phyloP scores from a whole-genome alignment of 2,329 filamentous ascomycete species.

The Ramularia collo-cygni region DNA sequence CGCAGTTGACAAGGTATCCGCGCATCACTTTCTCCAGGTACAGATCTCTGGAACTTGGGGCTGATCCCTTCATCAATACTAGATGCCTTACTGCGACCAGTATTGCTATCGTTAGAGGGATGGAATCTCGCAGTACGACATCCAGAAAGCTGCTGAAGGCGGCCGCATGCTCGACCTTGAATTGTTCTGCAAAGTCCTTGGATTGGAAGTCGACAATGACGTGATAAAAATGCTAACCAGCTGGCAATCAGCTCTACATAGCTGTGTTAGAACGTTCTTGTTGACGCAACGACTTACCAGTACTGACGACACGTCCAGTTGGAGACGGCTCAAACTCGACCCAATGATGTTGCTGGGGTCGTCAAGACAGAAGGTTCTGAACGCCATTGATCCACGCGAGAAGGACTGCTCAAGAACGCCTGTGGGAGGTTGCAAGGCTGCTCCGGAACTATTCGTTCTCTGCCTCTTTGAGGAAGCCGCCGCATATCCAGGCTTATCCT shows the following conservation, averaged over 20 bases:
- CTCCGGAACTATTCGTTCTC: background rate
- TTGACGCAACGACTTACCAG: background rate
- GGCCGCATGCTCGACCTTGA: background rate
- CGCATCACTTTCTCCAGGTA: constrained; percentile 7
- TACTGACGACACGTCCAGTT: constrained; percentile 1
- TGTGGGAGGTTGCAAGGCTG: background rate
- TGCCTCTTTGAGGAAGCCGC: no score
- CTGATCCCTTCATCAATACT: background rate
- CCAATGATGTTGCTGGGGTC: constrained; percentile 8
- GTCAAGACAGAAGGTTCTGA: constrained; percentile 5
- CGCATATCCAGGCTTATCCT: no score
- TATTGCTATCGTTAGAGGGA: constrained; percentile 4
- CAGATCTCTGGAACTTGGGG: background rate
- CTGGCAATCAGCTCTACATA: background rate
- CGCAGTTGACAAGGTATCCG: constrained; percentile 10
- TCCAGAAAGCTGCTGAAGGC: constrained; percentile 1
- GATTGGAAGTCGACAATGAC: constrained; percentile 5
- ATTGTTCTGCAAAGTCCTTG: background rate
- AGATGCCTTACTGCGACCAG: constrained; percentile 3
- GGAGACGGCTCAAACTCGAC: constrained; percentile 3
- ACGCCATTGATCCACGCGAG: constrained; percentile 5
- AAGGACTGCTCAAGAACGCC: background rate
- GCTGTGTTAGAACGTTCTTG: no score
- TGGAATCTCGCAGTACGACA: constrained; percentile 4
- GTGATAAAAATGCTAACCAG: constrained; percentile 1